phyloP scores from a whole-genome alignment of 2,329 filamentous ascomycete species.

The Aaosphaeria pasadenensis region DNA sequence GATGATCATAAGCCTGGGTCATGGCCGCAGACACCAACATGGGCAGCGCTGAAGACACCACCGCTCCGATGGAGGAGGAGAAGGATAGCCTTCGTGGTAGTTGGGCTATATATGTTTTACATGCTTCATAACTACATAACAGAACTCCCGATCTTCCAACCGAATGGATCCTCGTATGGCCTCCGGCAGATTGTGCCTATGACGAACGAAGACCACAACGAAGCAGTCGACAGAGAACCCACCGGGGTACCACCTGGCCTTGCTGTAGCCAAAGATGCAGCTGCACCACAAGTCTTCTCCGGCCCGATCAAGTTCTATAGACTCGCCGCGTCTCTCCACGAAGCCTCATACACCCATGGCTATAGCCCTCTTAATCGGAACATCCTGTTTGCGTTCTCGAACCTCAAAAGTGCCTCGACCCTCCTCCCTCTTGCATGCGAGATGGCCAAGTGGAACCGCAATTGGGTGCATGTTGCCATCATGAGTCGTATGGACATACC shows the following conservation, averaged over 20 bases:
- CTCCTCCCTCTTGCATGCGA: slow-evolving; percentile 81
- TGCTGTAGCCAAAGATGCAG: slow-evolving; percentile 12
- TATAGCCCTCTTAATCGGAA: slow-evolving; percentile 59
- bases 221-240: slow-evolving; percentile 12
- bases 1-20: slow-evolving; percentile 54
- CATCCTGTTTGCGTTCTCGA: slow-evolving; percentile 76
- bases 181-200: neutral
- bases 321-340: slow-evolving; percentile 62
- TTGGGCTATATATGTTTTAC: slow-evolving; percentile 54
- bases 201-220: neutral
- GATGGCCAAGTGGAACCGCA: slow-evolving; percentile 70
- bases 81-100: slow-evolving; percentile 39
- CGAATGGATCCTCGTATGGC: neutral
- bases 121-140: slow-evolving; percentile 55
- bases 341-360: slow-evolving; percentile 55
- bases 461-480: slow-evolving; percentile 77
- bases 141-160: neutral
- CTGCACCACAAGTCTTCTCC: slow-evolving; percentile 49
- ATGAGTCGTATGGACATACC: slow-evolving; percentile 70
- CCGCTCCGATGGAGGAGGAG: slow-evolving; percentile 48
- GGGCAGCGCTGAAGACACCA: slow-evolving; percentile 1
- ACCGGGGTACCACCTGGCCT: slow-evolving; percentile 25
- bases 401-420: slow-evolving; percentile 66
- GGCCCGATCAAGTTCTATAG: slow-evolving; percentile 68
- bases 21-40: neutral